Percentiles rank a stretch among this genome's conserved stretches.
Conservation (phyloP, 768 basidiomycete genomes). For the Podaxis pistillaris region DNA sequence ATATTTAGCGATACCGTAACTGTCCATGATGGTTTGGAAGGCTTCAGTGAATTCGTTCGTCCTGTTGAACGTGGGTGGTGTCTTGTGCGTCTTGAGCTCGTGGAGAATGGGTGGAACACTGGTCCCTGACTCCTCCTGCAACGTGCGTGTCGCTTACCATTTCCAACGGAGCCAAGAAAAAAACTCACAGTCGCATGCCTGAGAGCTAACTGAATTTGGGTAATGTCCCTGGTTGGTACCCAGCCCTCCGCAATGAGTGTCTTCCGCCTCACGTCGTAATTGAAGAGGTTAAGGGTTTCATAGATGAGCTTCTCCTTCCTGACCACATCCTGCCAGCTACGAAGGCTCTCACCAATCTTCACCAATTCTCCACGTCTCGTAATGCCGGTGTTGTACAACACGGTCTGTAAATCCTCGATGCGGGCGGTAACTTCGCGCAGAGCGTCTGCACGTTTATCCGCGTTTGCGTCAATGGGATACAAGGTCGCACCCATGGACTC, state of each 20-base stretch:
- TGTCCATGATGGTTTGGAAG: conserved; percentile 98
- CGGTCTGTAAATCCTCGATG: conserved; percentile 87
- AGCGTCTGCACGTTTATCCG: conserved; percentile 88
- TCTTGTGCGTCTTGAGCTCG: conserved; percentile 85
- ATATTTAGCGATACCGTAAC: conserved; percentile 91
- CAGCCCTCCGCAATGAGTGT: conserved; percentile 97
- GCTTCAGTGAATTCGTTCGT: conserved; percentile 96
- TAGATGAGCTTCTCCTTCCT: conserved; percentile 95
- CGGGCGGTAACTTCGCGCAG: conserved; percentile 85
- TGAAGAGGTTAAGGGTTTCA: conserved; percentile 93
- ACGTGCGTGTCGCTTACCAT: conserved; percentile 21
- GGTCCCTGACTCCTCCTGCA: conserved; percentile 86
- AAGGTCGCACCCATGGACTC: conserved; percentile 99
- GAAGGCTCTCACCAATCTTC: conserved; percentile 80
- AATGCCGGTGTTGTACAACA: conserved; percentile 84
- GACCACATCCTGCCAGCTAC: conserved; percentile 93
- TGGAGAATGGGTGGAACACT: conserved; percentile 90
- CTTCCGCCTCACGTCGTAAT: conserved; percentile 91
- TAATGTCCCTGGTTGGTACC: conserved; percentile 93
- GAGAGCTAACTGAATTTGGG: conserved; percentile 81
- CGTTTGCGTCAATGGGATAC: conserved; percentile 94
- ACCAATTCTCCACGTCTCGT: conserved; percentile 82
- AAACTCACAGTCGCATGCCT: conserved; percentile 77
- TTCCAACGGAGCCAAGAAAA: not conserved
- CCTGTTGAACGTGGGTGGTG: conserved; percentile 92